Conservation (phyloP, 2,329 filamentous ascomycete species). For the Volutella citrinella region DNA sequence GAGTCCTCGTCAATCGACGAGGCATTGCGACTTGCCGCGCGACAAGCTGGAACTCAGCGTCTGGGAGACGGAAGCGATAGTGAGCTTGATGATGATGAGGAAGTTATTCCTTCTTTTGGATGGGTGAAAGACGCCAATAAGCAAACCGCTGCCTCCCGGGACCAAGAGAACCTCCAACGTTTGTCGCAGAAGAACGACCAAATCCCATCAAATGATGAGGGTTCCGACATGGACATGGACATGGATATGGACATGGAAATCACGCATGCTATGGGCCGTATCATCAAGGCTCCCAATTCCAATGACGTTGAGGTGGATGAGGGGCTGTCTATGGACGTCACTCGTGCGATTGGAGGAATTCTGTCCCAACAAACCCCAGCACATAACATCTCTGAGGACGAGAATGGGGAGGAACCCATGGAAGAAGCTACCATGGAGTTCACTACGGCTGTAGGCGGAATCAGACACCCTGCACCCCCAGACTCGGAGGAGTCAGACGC, state of each 20-base stretch:
- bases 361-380: conserved; percentile 39
- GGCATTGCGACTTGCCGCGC: conserved; percentile 71
- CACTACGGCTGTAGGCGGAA: conserved; percentile 73
- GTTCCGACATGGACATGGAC: conserved; percentile 38
- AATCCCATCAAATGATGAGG: conserved; percentile 21
- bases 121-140: conserved; percentile 60
- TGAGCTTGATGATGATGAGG: conserved; percentile 63
- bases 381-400: conserved; percentile 26
- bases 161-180: conserved; percentile 39
- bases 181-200: conserved; percentile 7
- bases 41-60: conserved; percentile 70
- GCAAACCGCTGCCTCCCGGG: conserved; percentile 27
- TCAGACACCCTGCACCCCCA: conserved; percentile 40
- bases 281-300: conserved; percentile 43
- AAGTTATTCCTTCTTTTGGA: conserved; percentile 73
- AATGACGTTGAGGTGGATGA: conserved; percentile 46
- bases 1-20: conserved; percentile 75
- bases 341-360: conserved; percentile 77
- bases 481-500: conserved; percentile 36
- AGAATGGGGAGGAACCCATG: conserved; percentile 32
- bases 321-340: conserved; percentile 94
- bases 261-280: conserved; percentile 54
- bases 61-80: conserved; percentile 51
- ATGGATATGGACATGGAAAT: conserved; percentile 55
- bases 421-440: conserved; percentile 70